Evolutionary conservation across 192 early-diverging fungal species (phyloP), one percentile per base, ranked within the genome.

Genomic region (Spizellomyces sp.): DNA sequence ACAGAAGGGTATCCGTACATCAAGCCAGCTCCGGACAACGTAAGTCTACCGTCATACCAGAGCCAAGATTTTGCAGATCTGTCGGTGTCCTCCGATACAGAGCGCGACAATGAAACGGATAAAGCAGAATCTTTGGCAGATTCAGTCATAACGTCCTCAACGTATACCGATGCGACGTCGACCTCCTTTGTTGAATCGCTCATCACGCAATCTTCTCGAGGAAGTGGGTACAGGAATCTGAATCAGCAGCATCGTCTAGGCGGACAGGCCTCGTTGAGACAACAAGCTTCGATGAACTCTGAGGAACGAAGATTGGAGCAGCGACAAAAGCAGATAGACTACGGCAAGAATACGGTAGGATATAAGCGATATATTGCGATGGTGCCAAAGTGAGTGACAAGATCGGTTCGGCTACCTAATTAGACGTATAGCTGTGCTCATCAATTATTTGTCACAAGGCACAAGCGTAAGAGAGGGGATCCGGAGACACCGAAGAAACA

Each of bases 291-390:
- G 15, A 15, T 58, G 67, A 69, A 69, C 9, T 47, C 69, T 9
- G 67, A 71, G 58, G 79, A 81, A 55, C 66, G 83, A 9, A 42
- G 83, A 19, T 60, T 86, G 47, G 79, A 83, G 69, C 84, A 86
- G 69, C 76, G 84, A 8, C 84, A 85, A 62, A 86, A 86, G 61
- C 84, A 86, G 62, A 85, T 86, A n/a, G 84, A 82, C 45, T 85
- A 79, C 71, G 84, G 84, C 21, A 86, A 81, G 74, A 85, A 84
- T 71, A 84, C 83, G 17, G 69, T 69, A 41, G 83, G 83, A 63
- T 84, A 84, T 63, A 50, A 81, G 52, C 62, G 69, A 7, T 84
- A 85, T 64, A 69, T 69, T 10, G 56, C 21, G 19, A 52, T 71
- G 17, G 64, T 84, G 14, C 79, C 81, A 7, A 78, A 70, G 74